Base-by-base conservation (phyloP, 106 monocot species). In the Platanthera zijinensis region DNA sequence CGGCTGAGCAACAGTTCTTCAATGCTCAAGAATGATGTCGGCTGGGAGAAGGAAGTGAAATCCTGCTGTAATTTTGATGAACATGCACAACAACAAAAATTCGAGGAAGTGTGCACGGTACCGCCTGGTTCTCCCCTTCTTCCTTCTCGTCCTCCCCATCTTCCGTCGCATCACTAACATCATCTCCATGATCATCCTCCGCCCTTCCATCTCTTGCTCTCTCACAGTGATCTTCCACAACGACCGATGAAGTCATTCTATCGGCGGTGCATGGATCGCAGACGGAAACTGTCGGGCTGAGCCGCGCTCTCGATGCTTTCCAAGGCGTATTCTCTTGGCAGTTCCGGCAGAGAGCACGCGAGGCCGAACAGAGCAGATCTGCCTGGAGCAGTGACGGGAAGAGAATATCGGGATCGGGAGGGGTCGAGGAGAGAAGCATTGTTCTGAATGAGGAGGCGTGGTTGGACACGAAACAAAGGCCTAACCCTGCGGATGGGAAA, bases 41-140 rank as follows among this genome's bases (percentile, higher is more conserved):
- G 25, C 25, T 25, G 25, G 25, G 25, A 25, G 25, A 0, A 25
- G 25, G 25, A 25, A 25, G 25, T 25, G 25, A 25, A 25, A 25
- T 25, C 25, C 25, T 25, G 25, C 25, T 0, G 25, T 25, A 25
- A 25, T 25, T 25, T 25, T 25, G 25, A 25, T 25, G 25, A 25
- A 25, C 25, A 25, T 25, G 25, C 25, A 25, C 25, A 25, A 25
- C 25, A 25, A 25, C 25, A 25, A 25, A 25, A 25, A 25, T 0
- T 25, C 25, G 25, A 25, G 25, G 25, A 25, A 25, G 25, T 25
- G 25, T 25, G 25, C 69, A 82, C 21, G 92, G 90, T 45, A 87
- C 90, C 64, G 86, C 90, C 80, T 93, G 87, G 49, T 86, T 87
- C 15, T 88, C 90, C 39, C 81, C 88, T 8, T 86, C 86, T 15